Evolutionary conservation across 148 eudicot genomes (phyloP).

Genomic region (Camellia sinensis): DNA sequence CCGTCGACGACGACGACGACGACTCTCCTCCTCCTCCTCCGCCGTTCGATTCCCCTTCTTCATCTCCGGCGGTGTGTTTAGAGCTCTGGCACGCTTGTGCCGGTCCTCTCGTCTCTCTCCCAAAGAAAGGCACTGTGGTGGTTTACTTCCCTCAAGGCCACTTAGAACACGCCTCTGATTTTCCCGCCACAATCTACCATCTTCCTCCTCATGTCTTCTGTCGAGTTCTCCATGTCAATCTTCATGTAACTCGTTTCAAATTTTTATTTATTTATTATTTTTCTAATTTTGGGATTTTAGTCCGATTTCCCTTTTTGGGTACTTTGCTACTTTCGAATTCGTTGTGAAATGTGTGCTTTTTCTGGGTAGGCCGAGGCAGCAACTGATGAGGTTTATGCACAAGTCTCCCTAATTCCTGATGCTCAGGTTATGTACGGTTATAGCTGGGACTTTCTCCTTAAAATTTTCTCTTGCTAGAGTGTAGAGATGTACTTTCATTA

Average conservation of each 20-base stretch:
- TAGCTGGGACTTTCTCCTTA: too few relatives aligned
- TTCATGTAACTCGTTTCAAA: slow-evolving; percentile 57
- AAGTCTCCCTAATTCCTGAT: slow-evolving; percentile 80
- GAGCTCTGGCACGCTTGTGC: slow-evolving; percentile 99
- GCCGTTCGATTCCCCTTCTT: slow-evolving; percentile 22
- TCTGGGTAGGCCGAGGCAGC: slow-evolving; percentile 67
- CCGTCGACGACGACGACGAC: slow-evolving; percentile 54
- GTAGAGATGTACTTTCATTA: too few relatives aligned
- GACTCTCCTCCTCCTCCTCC: slow-evolving; percentile 2
- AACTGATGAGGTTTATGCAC: slow-evolving; percentile 92
- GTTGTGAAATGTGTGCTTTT: slow-evolving; percentile 10
- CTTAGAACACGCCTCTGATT: slow-evolving; percentile 52
- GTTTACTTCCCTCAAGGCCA: slow-evolving; percentile 94
- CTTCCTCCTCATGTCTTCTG: slow-evolving; percentile 86
- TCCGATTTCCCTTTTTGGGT: not conserved
- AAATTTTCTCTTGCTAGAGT: not conserved
- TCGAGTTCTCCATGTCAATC: slow-evolving; percentile 87
- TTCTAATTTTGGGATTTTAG: slow-evolving; percentile 4
- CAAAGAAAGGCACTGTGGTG: slow-evolving; percentile 75
- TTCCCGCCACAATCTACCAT: slow-evolving; percentile 35
- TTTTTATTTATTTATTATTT: not conserved
- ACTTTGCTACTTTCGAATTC: not conserved
- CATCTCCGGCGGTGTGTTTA: slow-evolving; percentile 60
- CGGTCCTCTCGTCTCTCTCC: slow-evolving; percentile 72
- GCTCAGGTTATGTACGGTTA: slow-evolving; percentile 44